Percentiles rank a stretch among this genome's conserved stretches.
phyloP scores from a whole-genome alignment of 2,329 filamentous ascomycete species.

The Fusarium zealandicum region DNA sequence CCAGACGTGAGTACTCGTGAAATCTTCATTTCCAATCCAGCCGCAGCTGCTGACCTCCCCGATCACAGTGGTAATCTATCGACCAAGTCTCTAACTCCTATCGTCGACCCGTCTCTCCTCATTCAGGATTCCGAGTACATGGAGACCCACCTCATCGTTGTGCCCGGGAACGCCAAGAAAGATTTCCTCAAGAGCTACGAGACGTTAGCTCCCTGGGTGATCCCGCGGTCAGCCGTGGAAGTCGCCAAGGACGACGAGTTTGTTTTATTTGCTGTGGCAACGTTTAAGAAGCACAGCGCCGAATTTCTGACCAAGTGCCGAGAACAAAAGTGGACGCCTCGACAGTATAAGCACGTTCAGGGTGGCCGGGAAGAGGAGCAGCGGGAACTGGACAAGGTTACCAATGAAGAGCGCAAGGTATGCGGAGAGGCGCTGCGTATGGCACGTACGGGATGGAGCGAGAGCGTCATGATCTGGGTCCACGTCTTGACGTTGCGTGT shows the following conservation, averaged over 20 bases:
- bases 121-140: slow-evolving; percentile 95
- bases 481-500: slow-evolving; percentile 90
- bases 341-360: slow-evolving; percentile 92
- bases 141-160: slow-evolving; percentile 91
- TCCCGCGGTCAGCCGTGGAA: slow-evolving; percentile 83
- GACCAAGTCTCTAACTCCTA: slow-evolving; percentile 89
- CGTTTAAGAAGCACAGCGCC: slow-evolving; percentile 87
- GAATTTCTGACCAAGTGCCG: slow-evolving; percentile 94
- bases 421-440: slow-evolving; percentile 91
- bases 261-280: slow-evolving; percentile 84
- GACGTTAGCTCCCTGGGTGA: slow-evolving; percentile 87
- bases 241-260: slow-evolving; percentile 91
- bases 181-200: slow-evolving; percentile 93
- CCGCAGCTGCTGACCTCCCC: slow-evolving; percentile 3
- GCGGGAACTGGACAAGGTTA: slow-evolving; percentile 82
- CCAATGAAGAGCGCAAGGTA: slow-evolving; percentile 86
- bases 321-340: slow-evolving; percentile 92
- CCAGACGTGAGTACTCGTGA: slow-evolving; percentile 71
- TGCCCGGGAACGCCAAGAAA: slow-evolving; percentile 80
- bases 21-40: neutral
- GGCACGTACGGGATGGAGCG: slow-evolving; percentile 91
- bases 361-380: slow-evolving; percentile 90
- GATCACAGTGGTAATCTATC: slow-evolving; percentile 81
- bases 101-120: slow-evolving; percentile 81
- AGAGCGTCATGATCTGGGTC: slow-evolving; percentile 94